Base-by-base conservation (phyloP, 2,329 filamentous ascomycete genomes). In the Microascus cirrosus region DNA sequence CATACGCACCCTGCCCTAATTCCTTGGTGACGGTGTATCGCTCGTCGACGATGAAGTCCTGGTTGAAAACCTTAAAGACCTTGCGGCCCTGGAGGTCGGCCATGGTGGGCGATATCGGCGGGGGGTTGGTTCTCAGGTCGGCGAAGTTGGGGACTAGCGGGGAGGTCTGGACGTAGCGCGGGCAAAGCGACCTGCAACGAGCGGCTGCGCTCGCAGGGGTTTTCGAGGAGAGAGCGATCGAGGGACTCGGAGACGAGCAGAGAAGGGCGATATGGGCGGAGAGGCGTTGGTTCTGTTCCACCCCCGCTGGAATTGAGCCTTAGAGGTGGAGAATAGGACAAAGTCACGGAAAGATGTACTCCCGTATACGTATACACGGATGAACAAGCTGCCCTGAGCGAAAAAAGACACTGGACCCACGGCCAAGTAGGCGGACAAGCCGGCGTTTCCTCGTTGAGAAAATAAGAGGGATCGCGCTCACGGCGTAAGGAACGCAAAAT, bases 51-150 rank as follows among this genome's bases (percentile, higher is more conserved):
- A 96, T 86, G 71, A 99, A 99, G 78, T 99, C 94, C 71, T 99
- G 94, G 80, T 96, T 96, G 78, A 99, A 99, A 72, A 99, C 92
- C 85, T 95, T 96, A 82, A 96, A 96, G 74, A 93, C 84, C 82
- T 96, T 96, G 75, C 91, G 87, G 69, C 73, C 71, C 63, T 75
- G 68, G 52, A 75, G 69, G 60, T 75, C 73, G 59, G 68, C 65
- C 73, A 74, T 74, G 65, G 60, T 65, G 64, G 56, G 22, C 59
- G 60, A 51, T 52, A 57, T 58, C 4, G 28, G 28, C 28, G 28
- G 28, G 28, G 55, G n/a, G n/a, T n/a, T n/a, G n/a, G 60, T 15
- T 42, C 36, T 5, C 13, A 7, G 12, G 36, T 13, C 6, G 10
- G 36, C 13, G 45, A 24, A 50, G 45, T 20, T 8, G 18, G 22